Percentiles rank a stretch among this genome's conserved stretches.
phyloP scores from a whole-genome alignment of 2,329 filamentous ascomycete genomes.

The Exophiala viscosa region DNA sequence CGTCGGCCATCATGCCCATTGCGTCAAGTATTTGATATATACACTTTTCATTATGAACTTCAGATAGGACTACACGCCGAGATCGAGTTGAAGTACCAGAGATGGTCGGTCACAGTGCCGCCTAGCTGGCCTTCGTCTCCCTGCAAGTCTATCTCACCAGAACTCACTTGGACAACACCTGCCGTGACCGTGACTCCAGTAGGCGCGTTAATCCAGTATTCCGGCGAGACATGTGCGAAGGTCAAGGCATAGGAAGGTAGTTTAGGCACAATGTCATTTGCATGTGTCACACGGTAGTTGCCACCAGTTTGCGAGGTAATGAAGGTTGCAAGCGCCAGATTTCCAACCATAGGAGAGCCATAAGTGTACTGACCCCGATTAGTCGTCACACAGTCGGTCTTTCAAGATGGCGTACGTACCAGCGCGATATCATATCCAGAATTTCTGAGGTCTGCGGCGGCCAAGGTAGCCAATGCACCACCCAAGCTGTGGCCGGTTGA shows the following conservation, averaged over 20 bases:
- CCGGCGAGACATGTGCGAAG: slow-evolving; percentile 37
- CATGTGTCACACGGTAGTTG: slow-evolving; percentile 39
- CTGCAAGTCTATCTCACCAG: slow-evolving; percentile 32
- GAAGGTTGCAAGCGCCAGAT: slow-evolving; percentile 36
- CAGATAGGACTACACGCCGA: background rate
- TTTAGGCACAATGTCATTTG: slow-evolving; percentile 38
- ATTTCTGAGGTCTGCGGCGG: slow-evolving; percentile 44
- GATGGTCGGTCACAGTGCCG: slow-evolving; percentile 32
- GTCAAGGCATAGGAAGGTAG: slow-evolving; percentile 34
- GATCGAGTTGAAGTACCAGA: slow-evolving; percentile 35
- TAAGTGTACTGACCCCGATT: slow-evolving; percentile 37
- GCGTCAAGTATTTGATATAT: background rate
- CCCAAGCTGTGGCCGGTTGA: slow-evolving; percentile 52
- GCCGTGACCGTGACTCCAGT: slow-evolving; percentile 31
- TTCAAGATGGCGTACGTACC: slow-evolving; percentile 35
- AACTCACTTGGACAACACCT: slow-evolving; percentile 33
- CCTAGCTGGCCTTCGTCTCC: slow-evolving; percentile 35
- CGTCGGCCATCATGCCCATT: too few species aligned
- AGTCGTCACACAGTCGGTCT: slow-evolving; percentile 3
- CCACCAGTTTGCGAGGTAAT: slow-evolving; percentile 35
- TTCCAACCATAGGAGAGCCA: slow-evolving; percentile 43
- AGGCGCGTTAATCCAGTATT: slow-evolving; percentile 40
- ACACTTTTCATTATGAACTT: background rate
- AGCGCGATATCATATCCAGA: slow-evolving; percentile 41
- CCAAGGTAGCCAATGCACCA: slow-evolving; percentile 49